Percentiles rank a stretch among this genome's conserved stretches.
Evolutionary conservation across 2,329 filamentous ascomycete genomes (phyloP).

Genomic region (Cercospora janseana): DNA sequence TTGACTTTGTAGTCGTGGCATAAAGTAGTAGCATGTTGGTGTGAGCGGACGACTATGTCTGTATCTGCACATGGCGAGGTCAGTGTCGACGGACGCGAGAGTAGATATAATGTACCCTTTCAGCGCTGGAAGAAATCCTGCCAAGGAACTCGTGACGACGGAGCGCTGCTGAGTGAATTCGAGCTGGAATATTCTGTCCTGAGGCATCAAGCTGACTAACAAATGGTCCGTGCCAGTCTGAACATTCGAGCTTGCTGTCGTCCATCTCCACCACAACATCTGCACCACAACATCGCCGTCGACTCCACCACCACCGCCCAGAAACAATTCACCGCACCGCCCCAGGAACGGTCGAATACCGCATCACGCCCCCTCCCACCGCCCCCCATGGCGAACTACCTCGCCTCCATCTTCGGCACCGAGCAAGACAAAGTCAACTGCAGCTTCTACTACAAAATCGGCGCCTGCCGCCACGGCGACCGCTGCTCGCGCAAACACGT

Average conservation of each 20-base stretch:
- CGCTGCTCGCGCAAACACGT: constrained; percentile 98
- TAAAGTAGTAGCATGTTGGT: too few species aligned
- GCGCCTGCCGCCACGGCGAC: constrained; percentile 96
- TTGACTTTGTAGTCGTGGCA: too few species aligned
- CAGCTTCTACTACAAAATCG: constrained; percentile 99
- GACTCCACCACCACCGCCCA: constrained; percentile 2
- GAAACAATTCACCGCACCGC: neutral
- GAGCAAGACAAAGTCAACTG: constrained; percentile 99
- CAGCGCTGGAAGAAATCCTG: too few species aligned
- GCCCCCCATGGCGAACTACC: constrained; percentile 40
- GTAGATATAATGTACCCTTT: too few species aligned
- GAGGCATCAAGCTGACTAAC: constrained; percentile 4
- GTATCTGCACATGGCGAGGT: too few species aligned
- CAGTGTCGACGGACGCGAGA: too few species aligned
- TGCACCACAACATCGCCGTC: neutral
- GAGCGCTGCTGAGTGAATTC: too few species aligned
- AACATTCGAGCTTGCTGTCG: neutral
- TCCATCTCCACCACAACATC: neutral
- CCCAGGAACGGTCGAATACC: neutral
- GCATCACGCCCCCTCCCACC: constrained; percentile 2
- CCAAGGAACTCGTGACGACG: too few species aligned
- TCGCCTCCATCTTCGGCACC: constrained; percentile 98
- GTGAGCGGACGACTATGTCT: too few species aligned
- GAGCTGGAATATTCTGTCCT: neutral
- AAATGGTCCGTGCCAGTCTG: neutral